These are phyloP conservation scores for Fusarium tjaetaba DNA, from an alignment of 2,329 filamentous ascomycete species.

Conservation along the genomic window DNA sequence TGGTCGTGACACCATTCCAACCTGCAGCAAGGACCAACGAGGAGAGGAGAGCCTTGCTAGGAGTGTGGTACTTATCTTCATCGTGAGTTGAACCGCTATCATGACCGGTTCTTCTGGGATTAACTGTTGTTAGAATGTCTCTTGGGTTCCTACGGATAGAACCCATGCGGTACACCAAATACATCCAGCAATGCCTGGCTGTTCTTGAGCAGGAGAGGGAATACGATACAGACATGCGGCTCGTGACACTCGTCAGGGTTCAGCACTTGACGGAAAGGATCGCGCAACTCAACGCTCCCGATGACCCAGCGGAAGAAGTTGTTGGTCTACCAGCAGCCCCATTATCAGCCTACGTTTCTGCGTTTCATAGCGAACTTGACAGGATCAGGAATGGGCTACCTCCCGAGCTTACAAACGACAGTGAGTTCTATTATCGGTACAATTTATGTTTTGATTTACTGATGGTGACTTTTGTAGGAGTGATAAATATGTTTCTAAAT, in stretches of 20 bases:
- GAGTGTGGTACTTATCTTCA: slow-evolving; percentile 64
- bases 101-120: neutral
- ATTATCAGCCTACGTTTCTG: slow-evolving; percentile 55
- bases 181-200: slow-evolving; percentile 61
- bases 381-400: slow-evolving; percentile 52
- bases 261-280: slow-evolving; percentile 64
- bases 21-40: slow-evolving; percentile 58
- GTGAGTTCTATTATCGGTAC: slow-evolving; percentile 40
- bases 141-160: slow-evolving; percentile 57
- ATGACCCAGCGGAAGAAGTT: slow-evolving; percentile 48
- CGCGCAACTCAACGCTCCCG: slow-evolving; percentile 51
- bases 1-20: slow-evolving; percentile 53
- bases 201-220: slow-evolving; percentile 57
- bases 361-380: slow-evolving; percentile 58
- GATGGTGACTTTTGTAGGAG: slow-evolving; percentile 41
- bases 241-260: slow-evolving; percentile 59
- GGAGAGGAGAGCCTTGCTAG: slow-evolving; percentile 62
- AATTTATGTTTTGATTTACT: rapidly evolving
- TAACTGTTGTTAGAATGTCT: slow-evolving; percentile 49
- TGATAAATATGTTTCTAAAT: slow-evolving; percentile 53
- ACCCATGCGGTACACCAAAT: slow-evolving; percentile 61
- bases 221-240: slow-evolving; percentile 56
- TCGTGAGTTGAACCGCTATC: slow-evolving; percentile 51
- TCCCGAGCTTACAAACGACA: slow-evolving; percentile 48
- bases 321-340: slow-evolving; percentile 53